Evolutionary conservation across 192 early-diverging fungal species (phyloP), one percentile per base, ranked within the genome.

Genomic region (Spizellomyces punctatus): DNA sequence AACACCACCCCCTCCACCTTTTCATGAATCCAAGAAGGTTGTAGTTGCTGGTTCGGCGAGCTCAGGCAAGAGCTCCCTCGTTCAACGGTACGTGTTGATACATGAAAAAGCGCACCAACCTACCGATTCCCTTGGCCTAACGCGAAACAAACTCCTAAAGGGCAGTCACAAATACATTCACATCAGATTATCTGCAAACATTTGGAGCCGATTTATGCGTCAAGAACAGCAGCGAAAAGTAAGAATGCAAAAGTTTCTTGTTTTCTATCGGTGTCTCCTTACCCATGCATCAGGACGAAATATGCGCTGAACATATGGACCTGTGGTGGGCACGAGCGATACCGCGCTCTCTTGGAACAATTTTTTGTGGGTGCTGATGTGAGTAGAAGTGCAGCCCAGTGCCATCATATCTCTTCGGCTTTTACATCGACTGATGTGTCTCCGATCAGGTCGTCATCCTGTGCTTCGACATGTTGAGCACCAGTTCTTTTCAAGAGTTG

Each of bases 311-410:
- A 86, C 6, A 78, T 87, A 5, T 87, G 86, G 86, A 73, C 63
- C 45, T 73, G 74, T 17, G 81, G 82, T n/a, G 86, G 86, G 4
- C 86, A 87, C 57, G 82, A 84, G 69, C 71, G 86, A 19, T 87
- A 87, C 66, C 66, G 83, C 12, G 44, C 83, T 0, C 62, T 87
- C 10, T 63, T 86, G 52, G 77, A 82, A 46, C 86, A 87, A 61
- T 87, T 87, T 66, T 86, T 83, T 61, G 52, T 58, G 6, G 77
- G 76, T 72, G 73, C 66, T 6, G 55, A 76, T 61, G 82, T 87
- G 66, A 45, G 68, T 64, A 21, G 9, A n/a, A 2, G 10, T n/a
- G 43, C 27, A 36, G 27, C 27, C 27, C 27, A 36, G 27, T 36
- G 27, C 3, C 0, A 2, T 36, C 27, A 36, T 36, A 8, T 45